phyloP scores from a whole-genome alignment of 2,329 filamentous ascomycete genomes.

The Botrytis aclada region DNA sequence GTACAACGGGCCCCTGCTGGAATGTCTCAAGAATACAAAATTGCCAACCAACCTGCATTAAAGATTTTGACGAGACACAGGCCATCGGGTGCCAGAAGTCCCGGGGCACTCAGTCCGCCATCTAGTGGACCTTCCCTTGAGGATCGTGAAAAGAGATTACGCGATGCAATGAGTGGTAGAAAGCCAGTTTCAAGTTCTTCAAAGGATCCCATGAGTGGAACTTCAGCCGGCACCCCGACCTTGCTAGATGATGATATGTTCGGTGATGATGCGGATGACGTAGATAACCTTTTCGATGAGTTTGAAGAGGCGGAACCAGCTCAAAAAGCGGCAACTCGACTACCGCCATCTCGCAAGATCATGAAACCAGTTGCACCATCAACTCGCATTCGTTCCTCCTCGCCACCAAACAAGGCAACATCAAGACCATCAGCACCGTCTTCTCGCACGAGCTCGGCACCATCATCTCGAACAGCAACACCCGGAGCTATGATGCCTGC shows the following conservation, averaged over 20 bases:
- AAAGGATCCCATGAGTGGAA: slow-evolving; percentile 28
- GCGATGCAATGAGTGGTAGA: slow-evolving; percentile 29
- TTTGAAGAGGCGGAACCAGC: not conserved
- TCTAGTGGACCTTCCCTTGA: slow-evolving; percentile 32
- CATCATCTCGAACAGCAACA: slow-evolving; percentile 6
- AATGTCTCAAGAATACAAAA: slow-evolving; percentile 53
- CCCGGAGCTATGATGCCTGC: slow-evolving; percentile 9
- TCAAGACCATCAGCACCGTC: not conserved
- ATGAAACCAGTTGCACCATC: slow-evolving; percentile 5
- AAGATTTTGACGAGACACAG: slow-evolving; percentile 38
- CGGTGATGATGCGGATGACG: slow-evolving; percentile 25
- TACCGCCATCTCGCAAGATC: slow-evolving; percentile 16
- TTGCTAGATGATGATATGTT: slow-evolving; percentile 28
- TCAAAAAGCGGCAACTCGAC: slow-evolving; percentile 4
- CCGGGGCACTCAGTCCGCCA: slow-evolving; percentile 24
- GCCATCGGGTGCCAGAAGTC: slow-evolving; percentile 25
- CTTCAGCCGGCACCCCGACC: not conserved
- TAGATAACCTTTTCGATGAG: slow-evolving; percentile 33
- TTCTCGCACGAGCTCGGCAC: not conserved
- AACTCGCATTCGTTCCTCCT: slow-evolving; percentile 6
- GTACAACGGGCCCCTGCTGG: slow-evolving; percentile 50
- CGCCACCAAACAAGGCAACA: slow-evolving; percentile 1
- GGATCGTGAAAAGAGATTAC: slow-evolving; percentile 39
- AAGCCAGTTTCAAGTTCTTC: slow-evolving; percentile 1
- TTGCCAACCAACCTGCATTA: slow-evolving; percentile 41